Evolutionary conservation across 495 filamentous ascomycete genomes (phyloP), one percentile per base, ranked within the genome.

Genomic region (Aspergillus heteromorphus): DNA sequence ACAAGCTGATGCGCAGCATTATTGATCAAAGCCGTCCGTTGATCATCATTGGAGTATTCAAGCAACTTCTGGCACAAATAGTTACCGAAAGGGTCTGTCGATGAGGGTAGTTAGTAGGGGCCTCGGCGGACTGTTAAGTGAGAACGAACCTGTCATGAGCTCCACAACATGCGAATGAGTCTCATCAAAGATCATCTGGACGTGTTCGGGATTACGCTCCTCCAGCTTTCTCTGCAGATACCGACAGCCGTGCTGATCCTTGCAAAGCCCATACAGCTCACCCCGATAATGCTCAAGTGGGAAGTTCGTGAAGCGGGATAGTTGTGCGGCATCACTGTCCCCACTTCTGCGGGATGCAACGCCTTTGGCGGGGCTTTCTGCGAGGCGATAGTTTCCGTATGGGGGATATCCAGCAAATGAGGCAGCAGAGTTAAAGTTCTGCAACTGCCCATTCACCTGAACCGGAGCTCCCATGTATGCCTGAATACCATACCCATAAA

Each of bases 181-280:
- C 72, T 98, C 92, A 19, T 83, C 73, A 77, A 95, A 98, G 68
- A 98, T 97, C 75, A 93, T 83, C 62, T 93, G 84, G 19, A 97
- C 81, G 57, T 92, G 82, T 38, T 91, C 86, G 0, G 87, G 82
- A 54, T 84, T 86, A 54, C 86, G 84, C 58, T 95, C 91, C 72
- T 97, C 93, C n/a, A 98, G 75, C 71, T 96, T 93, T 76, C 95
- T 91, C 75, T 98, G 93, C 36, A 98, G 70, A 69, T 88, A 97
- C 53, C 93, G 85, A 62, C 93, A 98, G 21, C 93, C 93, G 69
- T 97, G 90, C 71, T 98, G 93, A 64, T 98, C 93, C 71, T 95
- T 97, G 78, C 92, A 97, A 18, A 95, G 77, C 11, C 74, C 74
- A 68, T 96, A 92, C 59, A 98, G 87, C 60, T 90, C 84, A 31